Percentiles rank a stretch among this genome's conserved stretches.
Evolutionary conservation across 192 early-diverging fungal species (phyloP).

Genomic region (Thamnidium elegans): DNA sequence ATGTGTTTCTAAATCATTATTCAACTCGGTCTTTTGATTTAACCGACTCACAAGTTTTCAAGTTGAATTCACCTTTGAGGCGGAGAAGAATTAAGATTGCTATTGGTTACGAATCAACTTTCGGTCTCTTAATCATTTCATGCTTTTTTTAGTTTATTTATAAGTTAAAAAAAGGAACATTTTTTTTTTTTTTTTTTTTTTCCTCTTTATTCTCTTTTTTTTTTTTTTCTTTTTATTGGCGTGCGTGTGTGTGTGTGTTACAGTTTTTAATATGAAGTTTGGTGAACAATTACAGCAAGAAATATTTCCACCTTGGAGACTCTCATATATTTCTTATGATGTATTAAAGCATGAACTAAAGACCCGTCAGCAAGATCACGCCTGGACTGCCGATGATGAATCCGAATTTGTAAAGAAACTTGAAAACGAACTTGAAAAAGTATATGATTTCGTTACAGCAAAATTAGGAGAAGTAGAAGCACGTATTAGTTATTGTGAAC

Average conservation of each 20-base stretch:
- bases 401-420: slow-evolving; percentile 73
- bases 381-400: slow-evolving; percentile 69
- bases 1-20: no score
- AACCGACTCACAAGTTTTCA: no score
- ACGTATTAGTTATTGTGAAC: slow-evolving; percentile 68
- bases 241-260: no score
- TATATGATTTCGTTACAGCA: slow-evolving; percentile 67
- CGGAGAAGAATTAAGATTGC: no score
- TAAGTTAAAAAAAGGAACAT: no score
- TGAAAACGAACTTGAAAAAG: slow-evolving; percentile 88
- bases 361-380: slow-evolving; percentile 49
- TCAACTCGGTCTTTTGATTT: no score
- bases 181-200: slow-evolving; percentile 1
- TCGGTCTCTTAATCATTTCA: no score
- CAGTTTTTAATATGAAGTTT: slow-evolving; percentile 71
- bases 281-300: slow-evolving; percentile 70
- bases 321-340: slow-evolving; percentile 81
- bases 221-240: neutral
- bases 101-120: no score
- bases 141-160: no score
- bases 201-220: neutral
- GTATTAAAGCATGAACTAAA: slow-evolving; percentile 84
- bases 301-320: slow-evolving; percentile 74
- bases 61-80: no score
- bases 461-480: slow-evolving; percentile 77